Conservation (phyloP, 164 flowering plant species). For the Echeveria elegans region DNA sequence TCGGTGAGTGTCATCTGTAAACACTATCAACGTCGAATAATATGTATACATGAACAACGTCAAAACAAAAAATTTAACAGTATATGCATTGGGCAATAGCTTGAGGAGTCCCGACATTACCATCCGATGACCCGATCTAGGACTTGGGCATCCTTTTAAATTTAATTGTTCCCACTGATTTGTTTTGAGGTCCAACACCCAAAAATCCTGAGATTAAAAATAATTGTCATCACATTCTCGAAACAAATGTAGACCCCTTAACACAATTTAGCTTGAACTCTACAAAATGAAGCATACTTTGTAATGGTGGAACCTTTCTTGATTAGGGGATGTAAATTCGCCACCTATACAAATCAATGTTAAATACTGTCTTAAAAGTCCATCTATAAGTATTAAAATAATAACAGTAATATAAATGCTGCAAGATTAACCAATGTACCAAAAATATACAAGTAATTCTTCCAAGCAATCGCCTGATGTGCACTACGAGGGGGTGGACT, state of each 20-base stretch:
- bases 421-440: constrained; percentile 29
- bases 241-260: not conserved
- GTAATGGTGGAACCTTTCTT: constrained; percentile 98
- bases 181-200: constrained; percentile 90
- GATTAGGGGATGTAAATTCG: constrained; percentile 97
- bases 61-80: not conserved
- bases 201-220: constrained; percentile 59
- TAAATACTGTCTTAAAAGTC: not conserved
- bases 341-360: constrained; percentile 59
- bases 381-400: not conserved
- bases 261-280: not conserved
- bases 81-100: not conserved
- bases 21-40: not conserved
- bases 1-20: not conserved
- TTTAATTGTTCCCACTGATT: constrained; percentile 96
- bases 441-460: constrained; percentile 78
- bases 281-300: constrained; percentile 40
- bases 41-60: not conserved
- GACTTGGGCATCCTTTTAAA: constrained; percentile 91
- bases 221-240: not conserved
- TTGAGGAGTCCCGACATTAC: constrained; percentile 25
- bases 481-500: constrained; percentile 99
- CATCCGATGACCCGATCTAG: constrained; percentile 99
- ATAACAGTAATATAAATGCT: not conserved
- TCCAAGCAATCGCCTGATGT: constrained; percentile 95